Evolutionary conservation across 108 stramenopile genomes (phyloP).

Genomic region (Fragilaria crotonensis): DNA sequence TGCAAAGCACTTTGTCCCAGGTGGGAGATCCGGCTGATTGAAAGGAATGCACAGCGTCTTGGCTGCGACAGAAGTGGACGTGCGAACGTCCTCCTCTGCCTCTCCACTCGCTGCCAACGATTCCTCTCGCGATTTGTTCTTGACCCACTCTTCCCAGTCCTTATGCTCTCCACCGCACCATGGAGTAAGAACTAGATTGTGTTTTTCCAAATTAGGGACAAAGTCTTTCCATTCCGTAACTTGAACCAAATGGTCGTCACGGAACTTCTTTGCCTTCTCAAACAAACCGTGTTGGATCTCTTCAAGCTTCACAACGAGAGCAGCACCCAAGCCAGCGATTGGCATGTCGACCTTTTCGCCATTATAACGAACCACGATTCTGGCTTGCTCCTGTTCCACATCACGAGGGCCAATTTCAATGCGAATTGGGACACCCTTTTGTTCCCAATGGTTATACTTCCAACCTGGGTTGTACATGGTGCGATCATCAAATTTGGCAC

Average conservation of each 20-base stretch:
- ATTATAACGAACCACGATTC: constrained; percentile 83
- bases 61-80: constrained; percentile 93
- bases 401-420: constrained; percentile 98
- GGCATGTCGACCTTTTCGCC: constrained; percentile 80
- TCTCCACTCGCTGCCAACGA: constrained; percentile 52
- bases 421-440: constrained; percentile 99
- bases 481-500: constrained; percentile 92
- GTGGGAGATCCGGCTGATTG: constrained; percentile 92
- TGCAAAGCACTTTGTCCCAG: constrained; percentile 96
- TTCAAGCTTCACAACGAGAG: constrained; percentile 57
- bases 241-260: constrained; percentile 86
- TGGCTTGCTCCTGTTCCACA: constrained; percentile 71
- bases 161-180: constrained; percentile 89
- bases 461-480: constrained; percentile 96
- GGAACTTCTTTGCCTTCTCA: constrained; percentile 74
- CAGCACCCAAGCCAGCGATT: constrained; percentile 58
- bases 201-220: constrained; percentile 90
- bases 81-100: constrained; percentile 82
- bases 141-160: constrained; percentile 98
- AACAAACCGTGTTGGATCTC: constrained; percentile 91
- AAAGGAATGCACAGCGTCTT: constrained; percentile 99
- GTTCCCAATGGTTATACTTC: constrained; percentile 99
- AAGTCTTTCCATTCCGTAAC: constrained; percentile 98
- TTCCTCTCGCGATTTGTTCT: constrained; percentile 92
- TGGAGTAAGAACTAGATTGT: constrained; percentile 95